Evolutionary conservation across 2,329 filamentous ascomycete species (phyloP).

Genomic region (Colletotrichum camelliae): DNA sequence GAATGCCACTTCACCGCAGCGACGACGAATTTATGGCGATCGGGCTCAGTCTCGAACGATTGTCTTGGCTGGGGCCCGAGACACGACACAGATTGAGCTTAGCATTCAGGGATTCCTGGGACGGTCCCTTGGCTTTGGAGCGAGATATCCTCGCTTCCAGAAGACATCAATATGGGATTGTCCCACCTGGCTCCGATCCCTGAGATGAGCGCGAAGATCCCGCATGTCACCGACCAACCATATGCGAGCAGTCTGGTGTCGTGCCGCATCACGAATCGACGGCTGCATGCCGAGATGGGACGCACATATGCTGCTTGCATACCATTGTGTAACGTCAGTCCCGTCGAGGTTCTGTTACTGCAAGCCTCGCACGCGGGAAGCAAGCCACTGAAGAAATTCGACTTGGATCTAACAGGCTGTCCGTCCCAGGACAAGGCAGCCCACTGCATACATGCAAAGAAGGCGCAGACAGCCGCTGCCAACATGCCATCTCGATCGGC

Average conservation of each 20-base stretch:
- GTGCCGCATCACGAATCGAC: not conserved
- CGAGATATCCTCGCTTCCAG: not conserved
- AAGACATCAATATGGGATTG: not conserved
- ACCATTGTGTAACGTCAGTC: not conserved
- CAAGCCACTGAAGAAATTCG: not conserved
- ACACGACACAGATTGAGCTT: not conserved
- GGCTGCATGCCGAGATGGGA: slow-evolving; percentile 10
- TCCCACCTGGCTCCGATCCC: not conserved
- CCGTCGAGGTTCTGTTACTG: not conserved
- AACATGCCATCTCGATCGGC: not conserved
- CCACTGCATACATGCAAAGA: not conserved
- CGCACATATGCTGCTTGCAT: slow-evolving; percentile 1
- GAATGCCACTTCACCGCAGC: not conserved
- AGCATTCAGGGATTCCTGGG: not conserved
- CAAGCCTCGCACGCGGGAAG: not conserved
- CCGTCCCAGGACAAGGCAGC: not conserved
- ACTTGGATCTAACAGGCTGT: not conserved
- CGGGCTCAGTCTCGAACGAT: not conserved
- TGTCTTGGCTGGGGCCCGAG: not conserved
- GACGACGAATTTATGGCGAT: not conserved
- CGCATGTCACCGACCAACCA: slow-evolving; percentile 8
- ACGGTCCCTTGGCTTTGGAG: not conserved
- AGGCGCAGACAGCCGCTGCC: not conserved
- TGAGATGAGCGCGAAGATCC: not conserved
- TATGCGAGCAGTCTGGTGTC: not conserved